Base-by-base conservation (phyloP, 2,329 filamentous ascomycete genomes). In the Alternaria infectoria region DNA sequence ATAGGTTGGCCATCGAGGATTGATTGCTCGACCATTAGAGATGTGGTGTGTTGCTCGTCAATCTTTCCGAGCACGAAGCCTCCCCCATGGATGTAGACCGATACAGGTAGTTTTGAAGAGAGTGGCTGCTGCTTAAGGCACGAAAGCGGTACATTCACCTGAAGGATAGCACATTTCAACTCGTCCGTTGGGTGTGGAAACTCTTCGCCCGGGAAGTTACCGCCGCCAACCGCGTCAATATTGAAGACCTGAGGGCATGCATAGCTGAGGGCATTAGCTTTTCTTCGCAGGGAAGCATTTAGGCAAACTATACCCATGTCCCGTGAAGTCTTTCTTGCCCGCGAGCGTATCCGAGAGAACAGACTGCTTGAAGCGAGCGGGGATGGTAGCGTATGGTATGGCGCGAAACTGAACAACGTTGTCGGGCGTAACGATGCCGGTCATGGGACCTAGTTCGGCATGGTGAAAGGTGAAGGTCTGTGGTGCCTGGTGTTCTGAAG, bases 71-170 rank as follows among this genome's bases (percentile, higher is more conserved):
- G 76, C 1, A 76, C 69, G 52, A 85, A 83, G 0, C 81, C 85
- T 10, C 86, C 85, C 3, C 86, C 86, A 62, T 87, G 85, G 11
- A 87, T 81, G 64, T 85, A 86, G 1, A 84, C 76, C 17, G 86
- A 69, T 0, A 87, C 84, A 0, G 85, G 86, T 0, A 86, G 74
- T 2, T 66, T 65, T 25, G 54, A 15, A 15, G 36, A 7, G 19
- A 56, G n/a, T 26, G 5, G 15, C 19, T 28, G 56, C 26, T 43
- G 26, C 32, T 68, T 28, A 1, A 74, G 65, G 15, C 17, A 45
- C 11, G 46, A 23, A 5, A 73, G 52, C 1, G 73, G 74, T 5
- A 74, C 57, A n/a, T 74, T 74, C 36, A 75, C 36, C 45, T 74
- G 70, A 1, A 74, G 50, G 10, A 69, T 72, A 10, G 73, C 57